Evolutionary conservation across 2,329 filamentous ascomycete genomes (phyloP), one percentile per base, ranked within the genome.

Genomic region (Talaromyces sp.): DNA sequence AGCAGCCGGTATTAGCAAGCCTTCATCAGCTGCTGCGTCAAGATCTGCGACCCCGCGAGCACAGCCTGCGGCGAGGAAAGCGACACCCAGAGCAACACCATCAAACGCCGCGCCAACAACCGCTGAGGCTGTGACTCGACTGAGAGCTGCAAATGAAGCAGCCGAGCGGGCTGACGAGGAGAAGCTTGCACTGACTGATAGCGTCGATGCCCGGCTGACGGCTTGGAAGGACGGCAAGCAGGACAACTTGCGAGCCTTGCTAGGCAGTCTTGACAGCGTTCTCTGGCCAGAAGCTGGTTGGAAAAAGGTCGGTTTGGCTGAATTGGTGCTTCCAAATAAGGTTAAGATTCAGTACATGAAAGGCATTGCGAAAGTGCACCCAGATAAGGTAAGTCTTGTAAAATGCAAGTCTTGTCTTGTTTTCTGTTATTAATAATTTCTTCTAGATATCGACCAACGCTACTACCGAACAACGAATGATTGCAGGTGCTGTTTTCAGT

Each of bases 271-370:
- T 68, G 93, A 99, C 71, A 85, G 83, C 44, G 92, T 99, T 30
- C 82, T 99, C 30, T 99, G 95, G 95, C 88, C 91, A 65, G 88
- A 88, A 49, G 91, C 92, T 65, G 92, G 92, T 4, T 99, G 95
- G 95, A 97, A 96, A 81, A 96, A 96, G 80, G 88, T 98, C 61
- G 92, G 92, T 33, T 86, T 99, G 86, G 89, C 93, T 66, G 95
- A 99, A 78, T 77, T 99, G 68, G 89, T 99, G 58, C 85, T 96
- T 83, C 88, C 92, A 36, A 92, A 91, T 68, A 96, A 93, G 82
- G 95, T 98, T 74, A 99, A 99, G 85, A 89, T 99, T 66, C 83
- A 90, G 63, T 99, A 99, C 74, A 98, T 99, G 95, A 97, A 96
- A 84, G 95, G 93, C 6, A 98, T 99, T 83, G 91, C 89, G 11